Evolutionary conservation across 2,329 filamentous ascomycete species (phyloP), one percentile per base, ranked within the genome.

Genomic region (Fusarium sp.): DNA sequence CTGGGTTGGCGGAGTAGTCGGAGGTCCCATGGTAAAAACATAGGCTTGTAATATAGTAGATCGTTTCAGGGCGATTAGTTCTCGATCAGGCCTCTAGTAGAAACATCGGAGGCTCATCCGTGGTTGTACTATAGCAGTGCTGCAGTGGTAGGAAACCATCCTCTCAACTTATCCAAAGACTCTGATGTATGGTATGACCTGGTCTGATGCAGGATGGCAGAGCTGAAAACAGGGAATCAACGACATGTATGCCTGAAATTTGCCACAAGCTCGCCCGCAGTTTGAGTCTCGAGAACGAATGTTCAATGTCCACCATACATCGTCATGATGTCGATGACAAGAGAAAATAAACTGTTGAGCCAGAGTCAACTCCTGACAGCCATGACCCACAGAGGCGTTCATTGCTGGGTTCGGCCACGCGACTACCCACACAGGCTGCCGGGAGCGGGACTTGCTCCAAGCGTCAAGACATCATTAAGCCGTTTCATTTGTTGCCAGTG

Each of bases 381-480:
- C 44, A 59, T 59, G 60, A 64, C 62, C 66, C 75, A 74, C 52
- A 66, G 57, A 61, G 66, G 69, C 61, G 68, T 59, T 69, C 66
- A 64, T 62, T 71, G 63, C 69, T 75, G 63, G 73, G 73, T 75
- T 70, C 61, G 63, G 72, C 77, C 77, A 78, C 75, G 77, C 76
- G 77, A 78, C 69, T 69, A 74, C 76, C 75, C 76, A 78, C 64
- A 73, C 65, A 62, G 56, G 67, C 64, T 65, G 74, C 68, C 47
- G 61, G 74, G 72, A 74, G 69, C 72, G 66, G 64, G 55, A 71
- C 54, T 44, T 73, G 76, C 71, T 73, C 76, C 70, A 77, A 78
- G 76, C 73, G 75, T 68, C 55, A 52, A 65, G 62, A 64, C 66
- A 66, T 70, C 56, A 58, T 56, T 38, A 52, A 75, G 70, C 63